Conservation (phyloP, 2,329 filamentous ascomycete species). For the Acrocalymma vagum region DNA sequence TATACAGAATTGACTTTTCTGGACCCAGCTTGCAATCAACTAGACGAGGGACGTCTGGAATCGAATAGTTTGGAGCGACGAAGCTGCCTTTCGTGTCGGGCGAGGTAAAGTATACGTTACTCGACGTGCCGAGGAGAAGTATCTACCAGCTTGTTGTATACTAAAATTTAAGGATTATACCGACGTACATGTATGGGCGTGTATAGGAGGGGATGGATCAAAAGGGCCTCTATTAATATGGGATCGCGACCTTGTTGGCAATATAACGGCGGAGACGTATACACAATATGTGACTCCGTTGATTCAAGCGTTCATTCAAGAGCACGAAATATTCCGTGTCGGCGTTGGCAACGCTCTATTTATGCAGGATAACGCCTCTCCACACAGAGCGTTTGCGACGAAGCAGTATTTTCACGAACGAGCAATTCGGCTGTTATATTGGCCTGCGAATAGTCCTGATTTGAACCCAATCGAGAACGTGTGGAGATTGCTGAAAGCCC, state of each 20-base stretch:
- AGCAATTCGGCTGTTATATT: slow-evolving; percentile 3
- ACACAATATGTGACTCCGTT: slow-evolving; percentile 1
- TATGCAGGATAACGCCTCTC: slow-evolving; percentile 12
- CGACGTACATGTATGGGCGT: slow-evolving; percentile 3
- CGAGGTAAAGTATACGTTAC: not conserved
- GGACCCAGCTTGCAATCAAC: too few relatives aligned
- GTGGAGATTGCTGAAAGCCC: slow-evolving; percentile 7
- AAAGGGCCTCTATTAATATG: slow-evolving; percentile 8
- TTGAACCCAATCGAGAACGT: slow-evolving; percentile 17
- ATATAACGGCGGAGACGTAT: slow-evolving; percentile 1
- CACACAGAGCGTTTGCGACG: slow-evolving; percentile 1
- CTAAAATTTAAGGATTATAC: slow-evolving; percentile 6
- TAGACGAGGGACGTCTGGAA: not conserved
- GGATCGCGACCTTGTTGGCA: slow-evolving; percentile 1
- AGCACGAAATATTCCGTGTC: slow-evolving; percentile 5
- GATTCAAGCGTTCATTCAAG: slow-evolving; percentile 3
- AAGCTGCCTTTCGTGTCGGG: not conserved
- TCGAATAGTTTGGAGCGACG: not conserved
- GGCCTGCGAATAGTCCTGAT: slow-evolving; percentile 9
- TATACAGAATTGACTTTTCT: not conserved
- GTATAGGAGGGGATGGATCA: slow-evolving; percentile 8
- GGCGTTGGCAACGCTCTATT: slow-evolving; percentile 2
- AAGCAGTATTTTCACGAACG: not conserved
- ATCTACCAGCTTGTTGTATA: slow-evolving; percentile 1
- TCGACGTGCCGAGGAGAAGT: slow-evolving; percentile 3